Percentiles rank a stretch among this genome's conserved stretches.
phyloP scores from a whole-genome alignment of 2,329 filamentous ascomycete species.

The Ceratocystis smalleyi region DNA sequence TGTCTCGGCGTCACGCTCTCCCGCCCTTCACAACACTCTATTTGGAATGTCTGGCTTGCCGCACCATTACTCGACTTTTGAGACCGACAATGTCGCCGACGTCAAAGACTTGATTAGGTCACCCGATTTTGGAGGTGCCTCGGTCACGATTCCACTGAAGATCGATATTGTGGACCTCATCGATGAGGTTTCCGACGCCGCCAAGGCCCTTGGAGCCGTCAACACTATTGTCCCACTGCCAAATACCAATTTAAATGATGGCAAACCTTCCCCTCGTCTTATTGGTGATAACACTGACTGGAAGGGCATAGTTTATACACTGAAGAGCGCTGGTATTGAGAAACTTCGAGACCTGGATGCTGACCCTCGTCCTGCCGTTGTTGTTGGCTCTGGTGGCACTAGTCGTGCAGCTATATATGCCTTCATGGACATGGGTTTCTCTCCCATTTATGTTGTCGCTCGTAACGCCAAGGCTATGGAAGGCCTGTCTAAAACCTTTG shows the following conservation, averaged over 20 bases:
- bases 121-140: slow-evolving; percentile 75
- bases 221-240: slow-evolving; percentile 69
- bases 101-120: slow-evolving; percentile 51
- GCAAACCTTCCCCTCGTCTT: slow-evolving; percentile 25
- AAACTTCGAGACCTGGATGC: slow-evolving; percentile 20
- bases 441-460: slow-evolving; percentile 74
- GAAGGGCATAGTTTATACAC: slow-evolving; percentile 72
- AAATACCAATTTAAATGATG: slow-evolving; percentile 24
- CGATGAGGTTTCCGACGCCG: slow-evolving; percentile 65
- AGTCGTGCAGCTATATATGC: slow-evolving; percentile 83
- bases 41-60: slow-evolving; percentile 66
- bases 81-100: slow-evolving; percentile 51
- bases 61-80: slow-evolving; percentile 60
- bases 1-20: slow-evolving; percentile 67
- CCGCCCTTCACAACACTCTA: slow-evolving; percentile 74
- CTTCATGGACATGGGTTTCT: slow-evolving; percentile 66
- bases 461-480: slow-evolving; percentile 55
- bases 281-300: slow-evolving; percentile 92
- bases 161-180: slow-evolving; percentile 69
- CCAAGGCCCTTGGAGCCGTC: slow-evolving; percentile 72
- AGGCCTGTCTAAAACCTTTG: slow-evolving; percentile 56
- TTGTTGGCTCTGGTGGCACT: slow-evolving; percentile 84
- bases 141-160: slow-evolving; percentile 91
- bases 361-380: slow-evolving; percentile 43
- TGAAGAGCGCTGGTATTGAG: slow-evolving; percentile 51